These are phyloP conservation scores for Aspergillus campestris DNA, from an alignment of 495 filamentous ascomycete genomes.

Conservation along the genomic window DNA sequence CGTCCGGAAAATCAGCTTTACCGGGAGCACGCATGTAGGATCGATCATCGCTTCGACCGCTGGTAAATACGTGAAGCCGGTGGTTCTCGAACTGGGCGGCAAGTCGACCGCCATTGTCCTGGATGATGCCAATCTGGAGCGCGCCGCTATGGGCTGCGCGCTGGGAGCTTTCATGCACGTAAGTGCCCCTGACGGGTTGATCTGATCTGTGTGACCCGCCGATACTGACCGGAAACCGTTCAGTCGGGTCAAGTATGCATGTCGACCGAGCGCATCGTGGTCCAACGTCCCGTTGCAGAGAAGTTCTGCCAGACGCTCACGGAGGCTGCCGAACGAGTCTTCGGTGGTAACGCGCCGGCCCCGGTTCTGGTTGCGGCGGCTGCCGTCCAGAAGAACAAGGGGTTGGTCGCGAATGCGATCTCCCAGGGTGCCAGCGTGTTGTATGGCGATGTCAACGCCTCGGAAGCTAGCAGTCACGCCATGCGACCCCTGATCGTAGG, in stretches of 20 bases:
- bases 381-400: slow-evolving; percentile 59
- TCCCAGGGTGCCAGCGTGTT: slow-evolving; percentile 61
- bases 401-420: slow-evolving; percentile 56
- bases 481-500: slow-evolving; percentile 68
- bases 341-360: slow-evolving; percentile 40
- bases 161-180: slow-evolving; percentile 47
- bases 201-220: background rate
- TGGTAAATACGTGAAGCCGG: slow-evolving; percentile 48
- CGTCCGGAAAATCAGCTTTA: slow-evolving; percentile 57
- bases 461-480: slow-evolving; percentile 39
- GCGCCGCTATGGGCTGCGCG: slow-evolving; percentile 44
- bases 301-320: slow-evolving; percentile 55
- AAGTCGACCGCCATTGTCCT: slow-evolving; percentile 53
- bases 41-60: slow-evolving; percentile 47
- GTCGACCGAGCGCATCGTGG: slow-evolving; percentile 81
- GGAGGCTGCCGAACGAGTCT: slow-evolving; percentile 34
- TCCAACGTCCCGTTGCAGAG: slow-evolving; percentile 59
- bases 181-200: slow-evolving; percentile 6
- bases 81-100: slow-evolving; percentile 55
- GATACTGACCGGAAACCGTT: slow-evolving; percentile 3
- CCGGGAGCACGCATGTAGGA: slow-evolving; percentile 49
- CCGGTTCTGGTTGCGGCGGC: slow-evolving; percentile 52
- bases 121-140: slow-evolving; percentile 50
- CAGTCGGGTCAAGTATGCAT: slow-evolving; percentile 83
- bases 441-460: slow-evolving; percentile 44